Conservation (phyloP, 2,329 filamentous ascomycete genomes). For the Penicillium sp. region DNA sequence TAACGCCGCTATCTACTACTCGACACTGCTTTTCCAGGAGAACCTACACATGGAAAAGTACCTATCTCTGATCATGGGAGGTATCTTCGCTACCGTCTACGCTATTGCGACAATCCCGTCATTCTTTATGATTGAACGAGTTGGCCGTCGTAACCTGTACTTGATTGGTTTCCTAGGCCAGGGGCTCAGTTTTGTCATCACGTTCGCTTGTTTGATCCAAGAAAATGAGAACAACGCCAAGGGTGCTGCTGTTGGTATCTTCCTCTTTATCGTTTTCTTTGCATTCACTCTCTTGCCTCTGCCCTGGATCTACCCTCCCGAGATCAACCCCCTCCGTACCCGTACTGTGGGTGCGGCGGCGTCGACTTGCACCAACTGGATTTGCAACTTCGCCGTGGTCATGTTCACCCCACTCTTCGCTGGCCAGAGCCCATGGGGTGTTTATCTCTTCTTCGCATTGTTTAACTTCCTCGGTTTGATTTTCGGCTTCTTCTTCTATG, state of each 20-base stretch:
- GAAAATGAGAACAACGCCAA: constrained; percentile 24
- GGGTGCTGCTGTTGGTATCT: constrained; percentile 55
- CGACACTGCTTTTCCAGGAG: constrained; percentile 44
- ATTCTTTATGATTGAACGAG: constrained; percentile 32
- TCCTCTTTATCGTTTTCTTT: constrained; percentile 66
- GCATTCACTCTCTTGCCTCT: constrained; percentile 49
- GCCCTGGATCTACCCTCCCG: constrained; percentile 8
- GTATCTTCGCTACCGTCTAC: constrained; percentile 30
- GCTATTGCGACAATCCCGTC: constrained; percentile 23
- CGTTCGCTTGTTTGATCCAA: constrained; percentile 33
- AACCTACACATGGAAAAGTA: constrained; percentile 27
- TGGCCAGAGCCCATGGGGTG: constrained; percentile 33
- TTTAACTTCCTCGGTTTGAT: constrained; percentile 45
- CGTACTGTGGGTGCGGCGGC: constrained; percentile 52
- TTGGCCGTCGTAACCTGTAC: constrained; percentile 43
- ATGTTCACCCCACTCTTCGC: constrained; percentile 47
- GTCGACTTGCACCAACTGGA: constrained; percentile 53
- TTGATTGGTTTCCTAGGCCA: constrained; percentile 29
- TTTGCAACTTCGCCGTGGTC: constrained; percentile 53
- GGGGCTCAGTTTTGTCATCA: constrained; percentile 33
- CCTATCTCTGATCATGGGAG: constrained; percentile 26
- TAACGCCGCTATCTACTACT: constrained; percentile 47
- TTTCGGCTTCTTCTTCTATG: constrained; percentile 52
- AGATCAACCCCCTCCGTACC: constrained; percentile 52
- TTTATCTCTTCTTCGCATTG: constrained; percentile 42